A percentile compares a stretch with the other conserved stretches of the same genome.
Evolutionary conservation across 2,329 filamentous ascomycete species (phyloP).

Genomic region (Monilinia laxa): DNA sequence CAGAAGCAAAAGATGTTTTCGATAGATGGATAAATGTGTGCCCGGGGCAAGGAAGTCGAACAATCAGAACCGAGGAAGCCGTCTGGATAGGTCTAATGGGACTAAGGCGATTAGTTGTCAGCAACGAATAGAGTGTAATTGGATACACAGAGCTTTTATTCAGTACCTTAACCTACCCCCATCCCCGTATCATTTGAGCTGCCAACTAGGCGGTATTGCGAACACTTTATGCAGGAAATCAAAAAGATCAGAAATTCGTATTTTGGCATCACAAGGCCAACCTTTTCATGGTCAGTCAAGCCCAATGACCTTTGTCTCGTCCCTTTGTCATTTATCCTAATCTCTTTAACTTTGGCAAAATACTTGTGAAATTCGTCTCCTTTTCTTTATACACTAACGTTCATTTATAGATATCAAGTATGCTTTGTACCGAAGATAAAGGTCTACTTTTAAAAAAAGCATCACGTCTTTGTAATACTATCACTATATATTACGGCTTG

Average conservation of each 20-base stretch:
- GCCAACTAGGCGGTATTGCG: neutral
- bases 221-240: neutral
- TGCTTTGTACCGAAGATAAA: conserved; percentile 3
- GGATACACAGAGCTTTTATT: neutral
- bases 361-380: neutral
- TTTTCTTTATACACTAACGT: neutral
- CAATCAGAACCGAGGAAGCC: conserved; percentile 81
- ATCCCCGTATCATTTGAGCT: neutral
- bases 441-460: neutral
- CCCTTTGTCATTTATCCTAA: neutral
- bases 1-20: conserved; percentile 67
- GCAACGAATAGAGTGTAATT: conserved; percentile 30
- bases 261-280: neutral
- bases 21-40: conserved; percentile 83
- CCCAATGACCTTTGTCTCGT: neutral
- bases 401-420: neutral
- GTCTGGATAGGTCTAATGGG: conserved; percentile 73
- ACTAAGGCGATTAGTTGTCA: conserved; percentile 55
- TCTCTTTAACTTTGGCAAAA: neutral
- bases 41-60: conserved; percentile 76
- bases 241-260: neutral
- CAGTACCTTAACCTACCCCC: neutral
- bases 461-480: neutral
- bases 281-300: neutral
- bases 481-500: conserved; percentile 1